Percentiles rank a stretch among this genome's conserved stretches.
phyloP scores from a whole-genome alignment of 2,329 filamentous ascomycete genomes.

The Aspergillaceae sp. region DNA sequence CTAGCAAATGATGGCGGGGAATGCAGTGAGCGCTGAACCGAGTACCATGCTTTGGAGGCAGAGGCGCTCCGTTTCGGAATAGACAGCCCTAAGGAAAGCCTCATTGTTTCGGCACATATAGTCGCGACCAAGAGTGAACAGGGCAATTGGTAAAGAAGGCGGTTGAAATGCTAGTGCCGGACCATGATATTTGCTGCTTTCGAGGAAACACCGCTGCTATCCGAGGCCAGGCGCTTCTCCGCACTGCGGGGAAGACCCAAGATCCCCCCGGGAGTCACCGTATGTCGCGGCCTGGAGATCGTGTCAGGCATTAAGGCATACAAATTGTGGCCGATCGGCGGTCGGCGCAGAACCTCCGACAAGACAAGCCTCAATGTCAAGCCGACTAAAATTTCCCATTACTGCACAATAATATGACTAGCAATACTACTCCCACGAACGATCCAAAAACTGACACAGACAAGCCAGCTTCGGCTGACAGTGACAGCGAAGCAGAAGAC shows the following conservation, averaged over 20 bases:
- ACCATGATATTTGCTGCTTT: not conserved
- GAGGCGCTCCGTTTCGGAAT: slow-evolving; percentile 8
- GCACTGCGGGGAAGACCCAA: not conserved
- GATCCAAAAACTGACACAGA: not conserved
- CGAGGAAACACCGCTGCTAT: not conserved
- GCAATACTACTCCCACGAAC: not conserved
- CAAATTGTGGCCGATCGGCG: not conserved
- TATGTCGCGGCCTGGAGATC: not conserved
- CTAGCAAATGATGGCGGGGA: slow-evolving; percentile 8
- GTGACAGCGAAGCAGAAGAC: slow-evolving; percentile 30
- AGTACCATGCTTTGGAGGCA: slow-evolving; percentile 3
- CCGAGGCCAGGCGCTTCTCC: not conserved
- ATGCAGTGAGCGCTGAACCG: slow-evolving; percentile 1
- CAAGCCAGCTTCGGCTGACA: slow-evolving; percentile 10
- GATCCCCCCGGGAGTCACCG: not conserved
- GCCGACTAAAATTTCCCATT: no score
- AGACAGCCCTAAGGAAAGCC: slow-evolving; percentile 6
- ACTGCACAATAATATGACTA: not conserved
- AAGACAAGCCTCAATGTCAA: not conserved
- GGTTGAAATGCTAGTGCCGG: no score
- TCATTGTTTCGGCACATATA: slow-evolving; percentile 7
- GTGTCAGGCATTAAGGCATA: not conserved
- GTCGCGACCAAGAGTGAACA: not conserved
- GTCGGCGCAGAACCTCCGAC: not conserved
- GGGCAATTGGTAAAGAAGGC: not conserved